Evolutionary conservation across 2,329 filamentous ascomycete species (phyloP).

Genomic region (Aspergillus brasiliensis): DNA sequence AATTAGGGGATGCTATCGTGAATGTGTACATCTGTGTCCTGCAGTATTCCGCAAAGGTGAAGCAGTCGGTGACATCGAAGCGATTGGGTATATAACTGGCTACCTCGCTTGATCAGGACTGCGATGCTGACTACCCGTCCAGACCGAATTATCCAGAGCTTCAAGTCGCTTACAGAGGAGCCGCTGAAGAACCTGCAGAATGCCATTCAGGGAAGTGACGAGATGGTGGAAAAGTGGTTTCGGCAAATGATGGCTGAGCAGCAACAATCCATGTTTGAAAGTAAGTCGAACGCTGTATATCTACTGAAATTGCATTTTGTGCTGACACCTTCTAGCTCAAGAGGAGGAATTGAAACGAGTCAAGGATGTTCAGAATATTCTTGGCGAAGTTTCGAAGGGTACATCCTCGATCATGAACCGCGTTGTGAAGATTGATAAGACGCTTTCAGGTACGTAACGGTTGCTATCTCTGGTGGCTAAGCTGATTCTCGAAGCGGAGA

Average conservation of each 20-base stretch:
- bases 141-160: not conserved
- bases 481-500: not conserved
- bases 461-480: too few relatives aligned
- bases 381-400: not conserved
- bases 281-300: not conserved
- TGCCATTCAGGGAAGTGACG: not conserved
- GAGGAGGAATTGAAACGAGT: not conserved
- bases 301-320: not conserved
- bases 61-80: not conserved
- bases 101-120: not conserved
- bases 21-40: not conserved
- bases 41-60: not conserved
- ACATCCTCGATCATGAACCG: not conserved
- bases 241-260: not conserved
- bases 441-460: not conserved
- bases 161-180: not conserved
- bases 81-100: not conserved
- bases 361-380: not conserved
- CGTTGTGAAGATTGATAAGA: not conserved
- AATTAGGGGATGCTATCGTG: not conserved
- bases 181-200: not conserved
- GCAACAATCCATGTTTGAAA: not conserved
- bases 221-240: not conserved
- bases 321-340: not conserved
- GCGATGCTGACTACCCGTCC: not conserved